These are phyloP conservation scores for Xylaria sp. DNA, from an alignment of 2,329 filamentous ascomycete genomes.

Conservation along the genomic window DNA sequence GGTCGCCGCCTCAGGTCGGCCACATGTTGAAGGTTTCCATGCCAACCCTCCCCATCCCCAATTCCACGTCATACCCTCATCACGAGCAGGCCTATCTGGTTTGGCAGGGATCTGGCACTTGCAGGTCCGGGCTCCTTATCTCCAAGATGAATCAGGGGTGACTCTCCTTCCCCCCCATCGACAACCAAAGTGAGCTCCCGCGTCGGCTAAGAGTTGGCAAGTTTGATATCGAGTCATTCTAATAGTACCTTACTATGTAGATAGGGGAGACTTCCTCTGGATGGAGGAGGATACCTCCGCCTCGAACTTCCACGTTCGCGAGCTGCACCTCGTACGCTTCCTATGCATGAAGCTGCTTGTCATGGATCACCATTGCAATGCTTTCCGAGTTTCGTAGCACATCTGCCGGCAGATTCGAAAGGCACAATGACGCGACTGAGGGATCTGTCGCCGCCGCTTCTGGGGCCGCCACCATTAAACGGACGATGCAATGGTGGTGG, in stretches of 20 bases:
- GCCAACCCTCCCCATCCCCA: constrained; percentile 4
- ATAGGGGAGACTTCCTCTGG: constrained; percentile 1
- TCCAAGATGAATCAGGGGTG: not conserved
- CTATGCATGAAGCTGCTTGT: constrained; percentile 8
- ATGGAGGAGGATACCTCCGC: not conserved
- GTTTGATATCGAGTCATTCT: not conserved
- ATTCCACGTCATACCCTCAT: constrained; percentile 16
- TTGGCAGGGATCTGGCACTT: constrained; percentile 3
- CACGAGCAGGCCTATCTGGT: constrained; percentile 1
- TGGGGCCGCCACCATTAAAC: not conserved
- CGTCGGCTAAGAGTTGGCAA: not conserved
- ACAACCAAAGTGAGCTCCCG: constrained; percentile 2
- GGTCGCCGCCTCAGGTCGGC: not conserved
- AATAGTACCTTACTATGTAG: constrained; percentile 12
- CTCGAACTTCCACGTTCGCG: constrained; percentile 1
- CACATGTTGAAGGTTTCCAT: constrained; percentile 9
- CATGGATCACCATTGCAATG: constrained; percentile 3
- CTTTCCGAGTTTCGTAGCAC: constrained; percentile 6
- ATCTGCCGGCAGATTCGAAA: not conserved
- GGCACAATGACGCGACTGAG: no score
- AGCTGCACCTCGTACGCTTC: constrained; percentile 1
- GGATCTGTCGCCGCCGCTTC: constrained; percentile 2
- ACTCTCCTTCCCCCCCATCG: no score
- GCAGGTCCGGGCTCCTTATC: not conserved
- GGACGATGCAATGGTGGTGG: not conserved